Percentiles rank a stretch among this genome's conserved stretches.
Conservation (phyloP, 208 protist species). For the Leptomonas seymouri region DNA sequence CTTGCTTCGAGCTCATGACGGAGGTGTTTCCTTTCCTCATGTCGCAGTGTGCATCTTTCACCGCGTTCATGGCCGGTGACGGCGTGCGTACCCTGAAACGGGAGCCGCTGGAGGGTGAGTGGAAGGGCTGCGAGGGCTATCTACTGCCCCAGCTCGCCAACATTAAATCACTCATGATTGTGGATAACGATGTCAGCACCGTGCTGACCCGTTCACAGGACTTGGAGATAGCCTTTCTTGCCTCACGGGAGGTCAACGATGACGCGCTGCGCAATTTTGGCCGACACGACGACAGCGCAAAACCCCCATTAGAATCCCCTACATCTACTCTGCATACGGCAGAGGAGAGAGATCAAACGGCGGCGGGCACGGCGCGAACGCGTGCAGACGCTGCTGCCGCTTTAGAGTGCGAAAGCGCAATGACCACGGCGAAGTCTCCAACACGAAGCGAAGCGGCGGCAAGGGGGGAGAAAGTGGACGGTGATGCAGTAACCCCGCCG, state of each 20-base stretch:
- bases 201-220: conserved; percentile 72
- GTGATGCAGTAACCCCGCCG: not conserved
- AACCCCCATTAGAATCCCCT: not conserved
- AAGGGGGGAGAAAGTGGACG: not conserved
- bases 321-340: not conserved
- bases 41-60: conserved; percentile 81
- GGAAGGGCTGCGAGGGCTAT: conserved; percentile 82
- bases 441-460: not conserved
- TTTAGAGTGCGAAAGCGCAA: not conserved
- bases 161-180: conserved; percentile 87
- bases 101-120: conserved; percentile 58
- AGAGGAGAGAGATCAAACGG: not conserved
- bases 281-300: conserved; percentile 18
- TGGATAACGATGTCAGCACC: conserved; percentile 74
- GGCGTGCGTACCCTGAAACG: conserved; percentile 55
- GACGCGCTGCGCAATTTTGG: conserved; percentile 45
- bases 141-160: conserved; percentile 69
- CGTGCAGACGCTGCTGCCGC: not conserved
- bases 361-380: not conserved
- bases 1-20: conserved; percentile 64
- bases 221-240: conserved; percentile 80
- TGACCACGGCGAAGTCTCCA: not conserved
- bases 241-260: conserved; percentile 72
- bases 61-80: conserved; percentile 77
- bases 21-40: conserved; percentile 90